Evolutionary conservation across 2,329 filamentous ascomycete genomes (phyloP).

Genomic region (Akanthomyces dipterigenus): DNA sequence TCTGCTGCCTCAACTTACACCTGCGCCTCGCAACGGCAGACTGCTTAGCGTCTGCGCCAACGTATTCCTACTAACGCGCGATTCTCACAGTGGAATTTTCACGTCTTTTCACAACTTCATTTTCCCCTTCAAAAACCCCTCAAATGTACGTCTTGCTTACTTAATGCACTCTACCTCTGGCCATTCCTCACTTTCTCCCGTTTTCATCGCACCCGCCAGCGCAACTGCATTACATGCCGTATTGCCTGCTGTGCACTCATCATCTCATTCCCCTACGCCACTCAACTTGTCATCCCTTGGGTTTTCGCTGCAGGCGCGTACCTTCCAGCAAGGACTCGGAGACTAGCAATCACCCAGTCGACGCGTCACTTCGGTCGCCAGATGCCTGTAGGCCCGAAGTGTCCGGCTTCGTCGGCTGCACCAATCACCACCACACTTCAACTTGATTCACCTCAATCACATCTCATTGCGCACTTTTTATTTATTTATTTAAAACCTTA

Average conservation of each 20-base stretch:
- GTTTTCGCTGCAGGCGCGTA: not conserved
- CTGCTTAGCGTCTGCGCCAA: not conserved
- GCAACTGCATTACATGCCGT: not conserved
- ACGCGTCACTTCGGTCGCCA: not conserved
- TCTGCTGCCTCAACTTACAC: constrained; percentile 10
- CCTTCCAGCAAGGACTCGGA: not conserved
- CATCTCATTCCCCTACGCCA: not conserved
- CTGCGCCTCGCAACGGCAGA: not conserved
- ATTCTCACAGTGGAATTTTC: constrained; percentile 11
- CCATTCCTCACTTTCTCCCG: not conserved
- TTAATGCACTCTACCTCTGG: not conserved
- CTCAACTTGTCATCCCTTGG: not conserved
- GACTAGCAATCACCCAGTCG: not conserved
- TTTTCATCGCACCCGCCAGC: not conserved
- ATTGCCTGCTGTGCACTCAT: not conserved
- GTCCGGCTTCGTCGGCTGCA: not conserved
- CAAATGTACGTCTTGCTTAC: constrained; percentile 13
- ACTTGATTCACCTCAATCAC: not conserved
- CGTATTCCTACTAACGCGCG: constrained; percentile 12
- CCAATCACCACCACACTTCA: constrained; percentile 18
- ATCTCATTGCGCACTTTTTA: not conserved
- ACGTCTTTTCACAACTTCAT: constrained; percentile 2
- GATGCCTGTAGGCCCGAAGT: not conserved
- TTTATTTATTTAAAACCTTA: not conserved
- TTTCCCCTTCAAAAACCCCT: constrained; percentile 12